These are phyloP conservation scores for Vitis hybrid DNA, from an alignment of 177 flowering plant genomes.

Conservation along the genomic window DNA sequence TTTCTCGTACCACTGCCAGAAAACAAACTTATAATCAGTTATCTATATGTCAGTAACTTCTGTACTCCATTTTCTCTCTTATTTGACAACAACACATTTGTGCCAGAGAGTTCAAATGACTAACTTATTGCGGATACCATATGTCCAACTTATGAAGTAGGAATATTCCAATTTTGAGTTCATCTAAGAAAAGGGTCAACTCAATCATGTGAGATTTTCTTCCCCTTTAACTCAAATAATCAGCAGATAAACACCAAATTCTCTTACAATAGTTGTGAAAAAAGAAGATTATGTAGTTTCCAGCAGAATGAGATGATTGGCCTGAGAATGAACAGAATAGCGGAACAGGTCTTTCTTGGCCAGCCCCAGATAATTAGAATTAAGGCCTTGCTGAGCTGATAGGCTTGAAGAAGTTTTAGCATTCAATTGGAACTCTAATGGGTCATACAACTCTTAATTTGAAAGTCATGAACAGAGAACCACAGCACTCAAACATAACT, in stretches of 20 bases:
- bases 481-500: too few relatives aligned
- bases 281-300: too few relatives aligned
- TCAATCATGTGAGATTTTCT: neutral
- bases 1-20: conserved; percentile 88
- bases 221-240: too few relatives aligned
- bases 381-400: neutral
- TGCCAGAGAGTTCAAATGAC: too few relatives aligned
- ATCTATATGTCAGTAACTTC: neutral
- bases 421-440: neutral
- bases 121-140: too few relatives aligned
- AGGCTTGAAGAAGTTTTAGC: neutral
- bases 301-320: neutral
- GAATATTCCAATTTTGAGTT: too few relatives aligned
- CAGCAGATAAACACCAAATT: too few relatives aligned
- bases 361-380: neutral
- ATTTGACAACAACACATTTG: neutral
- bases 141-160: too few relatives aligned
- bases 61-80: neutral
- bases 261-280: too few relatives aligned
- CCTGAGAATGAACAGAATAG: neutral
- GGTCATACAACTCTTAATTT: neutral
- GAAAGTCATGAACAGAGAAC: neutral
- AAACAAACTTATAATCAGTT: neutral
- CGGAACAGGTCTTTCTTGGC: neutral
- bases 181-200: neutral